A percentile compares a stretch with the other conserved stretches of the same genome.
Evolutionary conservation across 257 asterid genomes (phyloP).

Genomic region (Solanum chiquidenum): DNA sequence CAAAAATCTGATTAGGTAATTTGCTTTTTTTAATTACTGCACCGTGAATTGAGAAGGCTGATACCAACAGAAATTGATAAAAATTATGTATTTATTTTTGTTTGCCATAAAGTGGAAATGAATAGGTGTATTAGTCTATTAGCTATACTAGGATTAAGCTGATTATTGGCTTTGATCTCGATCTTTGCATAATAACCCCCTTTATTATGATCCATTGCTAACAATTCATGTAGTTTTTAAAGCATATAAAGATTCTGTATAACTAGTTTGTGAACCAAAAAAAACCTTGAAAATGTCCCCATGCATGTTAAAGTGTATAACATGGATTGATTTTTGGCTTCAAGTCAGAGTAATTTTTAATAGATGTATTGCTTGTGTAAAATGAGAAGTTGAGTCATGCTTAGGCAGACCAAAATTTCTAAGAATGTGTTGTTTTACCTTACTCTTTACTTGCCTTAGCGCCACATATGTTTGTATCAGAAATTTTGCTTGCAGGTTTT

Average conservation of each 20-base stretch:
- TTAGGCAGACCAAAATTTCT: background rate
- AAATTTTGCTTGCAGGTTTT: background rate
- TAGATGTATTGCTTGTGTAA: background rate
- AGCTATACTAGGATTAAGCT: background rate
- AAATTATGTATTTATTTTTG: background rate
- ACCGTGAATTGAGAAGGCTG: background rate
- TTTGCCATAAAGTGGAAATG: background rate
- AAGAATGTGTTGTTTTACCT: background rate
- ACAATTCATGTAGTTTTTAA: background rate
- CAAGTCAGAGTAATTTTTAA: background rate
- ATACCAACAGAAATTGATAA: background rate
- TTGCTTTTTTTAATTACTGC: background rate
- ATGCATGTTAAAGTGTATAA: background rate
- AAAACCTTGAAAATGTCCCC: background rate
- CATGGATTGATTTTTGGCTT: background rate
- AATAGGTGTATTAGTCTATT: background rate
- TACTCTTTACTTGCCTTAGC: background rate
- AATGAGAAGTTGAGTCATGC: background rate
- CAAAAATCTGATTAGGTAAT: slow-evolving; percentile 69
- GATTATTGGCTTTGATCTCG: background rate
- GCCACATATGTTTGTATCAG: background rate
- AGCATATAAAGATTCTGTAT: background rate
- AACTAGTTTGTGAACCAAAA: background rate
- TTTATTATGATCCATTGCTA: background rate
- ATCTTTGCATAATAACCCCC: background rate